phyloP scores from a whole-genome alignment of 257 asterid genomes.

The Knoxia roxburghii region DNA sequence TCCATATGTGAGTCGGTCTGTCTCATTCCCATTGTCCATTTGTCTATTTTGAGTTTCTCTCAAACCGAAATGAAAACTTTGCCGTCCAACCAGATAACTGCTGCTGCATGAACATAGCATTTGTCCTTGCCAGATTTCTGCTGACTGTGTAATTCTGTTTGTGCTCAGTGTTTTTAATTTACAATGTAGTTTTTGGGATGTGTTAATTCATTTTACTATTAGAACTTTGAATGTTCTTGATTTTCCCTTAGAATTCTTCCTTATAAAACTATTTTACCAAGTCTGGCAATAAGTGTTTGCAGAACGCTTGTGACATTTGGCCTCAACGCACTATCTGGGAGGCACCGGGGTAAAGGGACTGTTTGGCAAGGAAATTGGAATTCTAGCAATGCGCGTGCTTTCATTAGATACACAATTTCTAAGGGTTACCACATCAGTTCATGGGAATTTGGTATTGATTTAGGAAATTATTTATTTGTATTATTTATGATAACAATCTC shows the following conservation, averaged over 20 bases:
- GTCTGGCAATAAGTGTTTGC: conserved; percentile 20
- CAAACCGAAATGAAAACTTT: not conserved
- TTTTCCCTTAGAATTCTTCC: not conserved
- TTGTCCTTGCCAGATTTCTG: not conserved
- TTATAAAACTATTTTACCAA: not conserved
- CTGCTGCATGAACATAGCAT: not conserved
- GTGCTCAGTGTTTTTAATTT: not conserved
- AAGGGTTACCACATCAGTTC: conserved; percentile 66
- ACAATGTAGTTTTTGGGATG: not conserved
- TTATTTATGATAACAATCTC: conserved; percentile 2
- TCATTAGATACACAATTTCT: conserved; percentile 62
- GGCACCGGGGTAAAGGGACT: conserved; percentile 38
- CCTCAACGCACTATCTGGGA: conserved; percentile 82
- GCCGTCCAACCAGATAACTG: not conserved
- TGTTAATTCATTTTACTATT: not conserved
- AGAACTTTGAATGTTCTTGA: not conserved
- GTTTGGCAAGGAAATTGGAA: conserved; percentile 85
- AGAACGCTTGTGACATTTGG: conserved; percentile 79
- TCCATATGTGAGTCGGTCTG: too few species aligned
- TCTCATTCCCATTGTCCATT: not conserved
- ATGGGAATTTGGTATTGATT: conserved; percentile 85
- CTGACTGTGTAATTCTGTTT: not conserved
- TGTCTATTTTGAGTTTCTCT: too few species aligned
- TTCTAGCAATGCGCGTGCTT: conserved; percentile 62
- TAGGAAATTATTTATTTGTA: conserved; percentile 9